phyloP scores from a whole-genome alignment of 768 basidiomycete genomes.

The Rhizopogon vesiculosus region DNA sequence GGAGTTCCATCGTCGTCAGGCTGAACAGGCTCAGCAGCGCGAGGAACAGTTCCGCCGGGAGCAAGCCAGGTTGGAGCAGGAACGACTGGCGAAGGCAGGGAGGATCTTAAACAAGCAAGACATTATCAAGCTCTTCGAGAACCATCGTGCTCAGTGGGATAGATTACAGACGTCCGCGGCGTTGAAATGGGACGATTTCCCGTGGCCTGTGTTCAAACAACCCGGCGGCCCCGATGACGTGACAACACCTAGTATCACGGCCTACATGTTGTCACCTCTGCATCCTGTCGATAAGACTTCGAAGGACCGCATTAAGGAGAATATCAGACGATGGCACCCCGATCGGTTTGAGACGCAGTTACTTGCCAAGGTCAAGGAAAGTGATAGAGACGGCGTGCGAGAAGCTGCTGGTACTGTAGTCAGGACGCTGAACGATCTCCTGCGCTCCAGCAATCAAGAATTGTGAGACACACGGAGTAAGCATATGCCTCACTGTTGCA shows the following conservation, averaged over 20 bases:
- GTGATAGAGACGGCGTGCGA: conserved; percentile 62
- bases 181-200: conserved; percentile 64
- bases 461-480: conserved; percentile 26
- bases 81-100: conserved; percentile 36
- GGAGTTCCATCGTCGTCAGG: conserved; percentile 62
- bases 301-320: conserved; percentile 75
- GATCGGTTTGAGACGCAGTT: conserved; percentile 75
- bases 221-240: conserved; percentile 59
- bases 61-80: conserved; percentile 54
- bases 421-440: conserved; percentile 65
- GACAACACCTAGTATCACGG: conserved; percentile 47
- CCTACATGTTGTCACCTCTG: conserved; percentile 57
- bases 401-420: conserved; percentile 72
- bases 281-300: conserved; percentile 47
- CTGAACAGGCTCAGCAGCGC: conserved; percentile 57
- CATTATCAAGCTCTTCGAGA: conserved; percentile 48
- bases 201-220: conserved; percentile 66
- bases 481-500: conserved; percentile 3
- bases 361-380: conserved; percentile 57
- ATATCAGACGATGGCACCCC: conserved; percentile 75
- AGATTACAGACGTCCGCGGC: conserved; percentile 29
- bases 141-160: conserved; percentile 61
- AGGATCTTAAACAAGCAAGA: conserved; percentile 55
- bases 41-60: conserved; percentile 67
- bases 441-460: conserved; percentile 45